Base-by-base conservation (phyloP, 2,329 filamentous ascomycete genomes). In the Diplodia scrobiculata region DNA sequence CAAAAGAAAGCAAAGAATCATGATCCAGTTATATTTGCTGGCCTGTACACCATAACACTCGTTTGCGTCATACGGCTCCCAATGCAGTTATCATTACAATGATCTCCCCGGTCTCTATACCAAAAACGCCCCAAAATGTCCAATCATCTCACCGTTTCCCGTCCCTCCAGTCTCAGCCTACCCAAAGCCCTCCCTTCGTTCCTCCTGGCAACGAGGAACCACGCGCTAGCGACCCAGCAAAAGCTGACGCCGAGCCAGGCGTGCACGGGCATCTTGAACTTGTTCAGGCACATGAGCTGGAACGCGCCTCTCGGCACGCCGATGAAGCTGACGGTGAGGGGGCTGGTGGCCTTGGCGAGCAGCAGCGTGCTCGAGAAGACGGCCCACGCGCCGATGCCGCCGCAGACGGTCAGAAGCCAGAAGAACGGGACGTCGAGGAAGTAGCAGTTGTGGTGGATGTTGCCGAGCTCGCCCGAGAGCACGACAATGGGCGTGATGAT, bases 351-450 rank as follows among this genome's bases (percentile, higher is more conserved):
- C 68, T 82, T 79, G 19, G 82, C 79, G 41, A 84, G 73, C 17
- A 84, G 72, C 59, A 84, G 73, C 1, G 79, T 82, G n/a, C 77
- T 74, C 2, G 76, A 77, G 67, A 84, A 84, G 4, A 84, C 80
- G 5, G 81, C 78, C 73, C 79, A 83, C 0, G 76, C 79, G 3
- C 80, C 81, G 6, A 82, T 71, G 1, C 81, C 81, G 2, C 81
- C 81, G 65, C 81, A 81, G 3, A 80, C 70, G 47, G 82, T 79
- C 78, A 84, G 81, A 50, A 84, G 74, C 83, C 83, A 85, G 74
- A 84, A 84, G 72, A 82, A 85, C 2, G 82, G 82, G 0, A 84
- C 81, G 66, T 85, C 83, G 11, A 85, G 77, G 72, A 84, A 82
- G 64, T 84, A 84, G 65, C 83, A 83, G 67, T 84, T 84, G 19